Percentiles rank a stretch among this genome's conserved stretches.
Evolutionary conservation across 2,329 filamentous ascomycete genomes (phyloP).

Genomic region (Sphaceloma murrayae): DNA sequence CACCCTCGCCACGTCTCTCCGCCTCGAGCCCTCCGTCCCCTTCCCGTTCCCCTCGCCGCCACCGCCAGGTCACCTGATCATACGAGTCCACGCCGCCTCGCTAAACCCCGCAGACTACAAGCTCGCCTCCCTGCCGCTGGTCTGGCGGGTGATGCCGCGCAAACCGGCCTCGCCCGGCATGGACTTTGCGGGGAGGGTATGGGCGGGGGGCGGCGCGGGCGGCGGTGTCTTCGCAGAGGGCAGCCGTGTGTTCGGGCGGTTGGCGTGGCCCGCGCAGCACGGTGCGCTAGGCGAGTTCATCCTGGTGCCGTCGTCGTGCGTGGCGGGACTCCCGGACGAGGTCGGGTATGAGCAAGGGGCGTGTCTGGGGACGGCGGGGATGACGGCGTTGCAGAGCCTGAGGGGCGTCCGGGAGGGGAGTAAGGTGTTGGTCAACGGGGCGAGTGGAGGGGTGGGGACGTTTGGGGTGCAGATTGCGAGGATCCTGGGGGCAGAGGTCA

Average conservation of each 20-base stretch:
- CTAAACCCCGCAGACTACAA: conserved; percentile 47
- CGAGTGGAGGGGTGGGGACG: conserved; percentile 51
- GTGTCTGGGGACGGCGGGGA: conserved; percentile 29
- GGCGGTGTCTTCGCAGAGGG: conserved; percentile 30
- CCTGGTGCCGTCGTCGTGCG: conserved; percentile 20
- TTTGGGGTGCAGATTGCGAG: conserved; percentile 57
- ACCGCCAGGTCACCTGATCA: conserved; percentile 32
- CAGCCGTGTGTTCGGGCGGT: conserved; percentile 34
- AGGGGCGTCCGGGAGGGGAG: conserved; percentile 34
- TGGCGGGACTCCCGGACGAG: conserved; percentile 29
- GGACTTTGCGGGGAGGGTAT: conserved; percentile 46
- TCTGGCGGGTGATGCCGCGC: conserved; percentile 30
- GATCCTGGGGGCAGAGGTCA: conserved; percentile 49
- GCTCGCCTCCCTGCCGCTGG: conserved; percentile 34
- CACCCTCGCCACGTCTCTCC: conserved; percentile 30
- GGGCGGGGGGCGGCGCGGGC: conserved; percentile 25
- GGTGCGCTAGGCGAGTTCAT: conserved; percentile 34
- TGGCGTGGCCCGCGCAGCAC: conserved; percentile 25
- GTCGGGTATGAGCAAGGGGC: conserved; percentile 30
- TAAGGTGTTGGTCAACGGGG: conserved; percentile 55
- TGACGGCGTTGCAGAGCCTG: conserved; percentile 34
- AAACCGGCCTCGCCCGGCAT: conserved; percentile 39
- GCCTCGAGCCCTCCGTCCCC: conserved; percentile 24
- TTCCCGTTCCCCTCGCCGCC: conserved; percentile 20
- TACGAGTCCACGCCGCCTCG: conserved; percentile 36